A percentile compares a stretch with the other conserved stretches of the same genome.
These are phyloP conservation scores for Blastocystis sp. DNA, from an alignment of 352 stramenopile species.

Conservation along the genomic window DNA sequence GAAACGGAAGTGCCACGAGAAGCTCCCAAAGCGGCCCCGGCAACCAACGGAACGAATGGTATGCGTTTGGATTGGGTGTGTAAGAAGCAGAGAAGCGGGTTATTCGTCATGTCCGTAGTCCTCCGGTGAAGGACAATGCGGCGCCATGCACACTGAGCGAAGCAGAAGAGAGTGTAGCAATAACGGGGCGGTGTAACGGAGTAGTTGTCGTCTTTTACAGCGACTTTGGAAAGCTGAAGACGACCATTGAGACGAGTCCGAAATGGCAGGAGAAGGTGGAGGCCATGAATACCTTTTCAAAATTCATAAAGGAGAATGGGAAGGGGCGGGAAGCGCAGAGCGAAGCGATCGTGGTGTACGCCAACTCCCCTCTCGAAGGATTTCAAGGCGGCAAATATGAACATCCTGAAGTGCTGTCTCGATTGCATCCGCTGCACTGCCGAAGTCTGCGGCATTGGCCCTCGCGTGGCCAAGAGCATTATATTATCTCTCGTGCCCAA, in stretches of 20 bases:
- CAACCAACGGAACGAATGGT: not conserved
- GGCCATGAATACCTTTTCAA: constrained; percentile 34
- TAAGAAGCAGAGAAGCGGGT: not conserved
- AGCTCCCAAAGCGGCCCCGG: not conserved
- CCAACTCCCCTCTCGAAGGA: constrained; percentile 34
- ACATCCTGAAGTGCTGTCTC: constrained; percentile 62
- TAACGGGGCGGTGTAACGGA: not conserved
- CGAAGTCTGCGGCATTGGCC: constrained; percentile 30
- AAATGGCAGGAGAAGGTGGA: constrained; percentile 64
- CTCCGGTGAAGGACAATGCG: constrained; percentile 4
- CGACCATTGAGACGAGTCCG: constrained; percentile 7
- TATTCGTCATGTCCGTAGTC: constrained; percentile 13
- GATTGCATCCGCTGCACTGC: constrained; percentile 11
- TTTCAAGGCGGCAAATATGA: constrained; percentile 65
- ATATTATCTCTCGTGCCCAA: not conserved
- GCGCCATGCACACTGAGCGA: constrained; percentile 28
- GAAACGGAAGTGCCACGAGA: not conserved
- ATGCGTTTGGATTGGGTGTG: not conserved
- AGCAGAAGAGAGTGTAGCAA: constrained; percentile 16
- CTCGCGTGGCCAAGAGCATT: not conserved
- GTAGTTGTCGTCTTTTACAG: constrained; percentile 49
- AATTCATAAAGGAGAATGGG: constrained; percentile 22
- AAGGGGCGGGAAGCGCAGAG: not conserved
- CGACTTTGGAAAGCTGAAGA: constrained; percentile 50
- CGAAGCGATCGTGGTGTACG: constrained; percentile 40